Evolutionary conservation across 2,329 filamentous ascomycete species (phyloP).

Genomic region (Emergomyces africanus): DNA sequence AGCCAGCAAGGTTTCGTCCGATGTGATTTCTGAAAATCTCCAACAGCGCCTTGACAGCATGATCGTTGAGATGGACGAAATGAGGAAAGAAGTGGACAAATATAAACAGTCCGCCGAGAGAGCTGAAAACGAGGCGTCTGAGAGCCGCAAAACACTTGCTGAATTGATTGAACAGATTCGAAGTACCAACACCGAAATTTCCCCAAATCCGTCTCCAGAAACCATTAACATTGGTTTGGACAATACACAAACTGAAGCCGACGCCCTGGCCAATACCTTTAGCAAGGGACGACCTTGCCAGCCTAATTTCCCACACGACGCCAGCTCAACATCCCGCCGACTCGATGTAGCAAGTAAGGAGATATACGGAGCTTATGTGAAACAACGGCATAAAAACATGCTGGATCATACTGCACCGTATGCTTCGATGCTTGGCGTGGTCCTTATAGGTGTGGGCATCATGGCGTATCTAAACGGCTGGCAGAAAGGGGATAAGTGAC

Average conservation of each 20-base stretch:
- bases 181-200: conserved; percentile 46
- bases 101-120: conserved; percentile 67
- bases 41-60: conserved; percentile 65
- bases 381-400: conserved; percentile 21
- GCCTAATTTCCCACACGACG: background rate
- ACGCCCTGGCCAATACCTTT: conserved; percentile 29
- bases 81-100: conserved; percentile 65
- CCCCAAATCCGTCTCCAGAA: conserved; percentile 26
- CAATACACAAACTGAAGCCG: conserved; percentile 21
- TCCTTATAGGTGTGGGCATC: conserved; percentile 65
- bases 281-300: background rate
- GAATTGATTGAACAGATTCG: conserved; percentile 82
- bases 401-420: conserved; percentile 54
- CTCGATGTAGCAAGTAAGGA: conserved; percentile 24
- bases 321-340: background rate
- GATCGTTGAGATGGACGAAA: conserved; percentile 64
- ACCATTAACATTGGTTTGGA: conserved; percentile 7
- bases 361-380: background rate
- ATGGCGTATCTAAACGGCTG: conserved; percentile 83
- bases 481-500: conserved; percentile 46
- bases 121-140: conserved; percentile 65
- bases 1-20: conserved; percentile 16
- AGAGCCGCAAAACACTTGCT: conserved; percentile 59
- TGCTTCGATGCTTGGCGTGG: conserved; percentile 69
- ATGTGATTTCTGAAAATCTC: conserved; percentile 35